These are phyloP conservation scores for Fusarium papillatum DNA, from an alignment of 2,329 filamentous ascomycete species.

Conservation along the genomic window DNA sequence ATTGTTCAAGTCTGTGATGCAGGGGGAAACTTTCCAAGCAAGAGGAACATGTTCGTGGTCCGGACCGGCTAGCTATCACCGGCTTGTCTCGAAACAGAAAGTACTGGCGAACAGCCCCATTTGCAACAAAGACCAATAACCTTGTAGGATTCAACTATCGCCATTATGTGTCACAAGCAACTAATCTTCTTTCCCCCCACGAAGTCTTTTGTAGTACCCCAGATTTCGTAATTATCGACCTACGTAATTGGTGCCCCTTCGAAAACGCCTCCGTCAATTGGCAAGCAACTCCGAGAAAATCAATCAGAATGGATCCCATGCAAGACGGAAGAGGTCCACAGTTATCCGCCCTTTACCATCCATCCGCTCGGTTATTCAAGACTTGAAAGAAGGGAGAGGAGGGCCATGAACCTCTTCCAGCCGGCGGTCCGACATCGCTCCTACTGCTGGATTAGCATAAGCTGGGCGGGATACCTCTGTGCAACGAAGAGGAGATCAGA, in stretches of 20 bases:
- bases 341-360: constrained; percentile 34
- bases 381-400: background rate
- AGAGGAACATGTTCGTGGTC: background rate
- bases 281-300: constrained; percentile 1
- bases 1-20: background rate
- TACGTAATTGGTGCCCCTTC: background rate
- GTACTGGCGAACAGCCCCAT: constrained; percentile 1
- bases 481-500: background rate
- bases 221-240: constrained; percentile 1
- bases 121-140: background rate
- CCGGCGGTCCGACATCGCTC: constrained; percentile 40
- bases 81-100: constrained; percentile 5
- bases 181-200: background rate
- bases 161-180: constrained; percentile 1
- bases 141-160: background rate
- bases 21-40: background rate
- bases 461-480: background rate
- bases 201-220: constrained; percentile 2
- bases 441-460: background rate
- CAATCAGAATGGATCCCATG: background rate
- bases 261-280: background rate
- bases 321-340: constrained; percentile 29
- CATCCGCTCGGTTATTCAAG: background rate
- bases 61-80: background rate
- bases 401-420: constrained; percentile 28